Percentiles rank a stretch among this genome's conserved stretches.
Evolutionary conservation across 2,329 filamentous ascomycete species (phyloP).

Genomic region (Leptographium flavum): DNA sequence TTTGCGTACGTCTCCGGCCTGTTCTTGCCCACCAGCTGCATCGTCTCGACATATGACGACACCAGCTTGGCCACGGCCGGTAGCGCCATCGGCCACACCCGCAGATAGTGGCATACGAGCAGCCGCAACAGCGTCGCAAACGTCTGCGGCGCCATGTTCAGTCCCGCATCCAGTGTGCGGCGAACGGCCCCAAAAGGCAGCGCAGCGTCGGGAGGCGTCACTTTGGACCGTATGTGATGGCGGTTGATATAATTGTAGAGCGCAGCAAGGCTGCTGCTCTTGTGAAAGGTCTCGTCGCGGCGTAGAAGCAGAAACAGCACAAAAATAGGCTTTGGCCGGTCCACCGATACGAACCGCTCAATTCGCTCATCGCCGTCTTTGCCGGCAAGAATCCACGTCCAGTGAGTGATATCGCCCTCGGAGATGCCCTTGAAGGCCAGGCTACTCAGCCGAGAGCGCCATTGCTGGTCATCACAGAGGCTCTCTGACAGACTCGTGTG

Average conservation of each 20-base stretch:
- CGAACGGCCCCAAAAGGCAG: conserved; percentile 9
- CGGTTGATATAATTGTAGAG: conserved; percentile 20
- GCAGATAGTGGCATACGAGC: conserved; percentile 16
- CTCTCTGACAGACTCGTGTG: conserved; percentile 11
- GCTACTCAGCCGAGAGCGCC: conserved; percentile 17
- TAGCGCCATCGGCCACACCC: conserved; percentile 17
- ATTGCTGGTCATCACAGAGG: conserved; percentile 14
- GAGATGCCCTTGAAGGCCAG: conserved; percentile 19
- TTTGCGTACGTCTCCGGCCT: conserved; percentile 13
- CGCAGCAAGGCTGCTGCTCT: conserved; percentile 16
- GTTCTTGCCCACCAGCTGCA: conserved; percentile 6
- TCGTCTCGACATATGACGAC: conserved; percentile 13
- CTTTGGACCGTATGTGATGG: conserved; percentile 7
- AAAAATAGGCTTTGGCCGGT: conserved; percentile 24
- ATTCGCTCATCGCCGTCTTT: conserved; percentile 20
- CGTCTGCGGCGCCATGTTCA: conserved; percentile 13
- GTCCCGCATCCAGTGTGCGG: conserved; percentile 9
- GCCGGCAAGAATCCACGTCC: conserved; percentile 26
- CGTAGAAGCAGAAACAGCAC: conserved; percentile 22
- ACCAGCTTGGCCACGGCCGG: conserved; percentile 16
- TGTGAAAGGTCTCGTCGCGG: conserved; percentile 18
- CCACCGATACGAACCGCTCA: conserved; percentile 19
- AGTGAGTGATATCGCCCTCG: conserved; percentile 21
- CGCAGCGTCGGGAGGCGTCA: background rate
- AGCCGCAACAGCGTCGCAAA: conserved; percentile 15